Conservation (phyloP, 768 basidiomycete genomes). For the Pholiota molesta region DNA sequence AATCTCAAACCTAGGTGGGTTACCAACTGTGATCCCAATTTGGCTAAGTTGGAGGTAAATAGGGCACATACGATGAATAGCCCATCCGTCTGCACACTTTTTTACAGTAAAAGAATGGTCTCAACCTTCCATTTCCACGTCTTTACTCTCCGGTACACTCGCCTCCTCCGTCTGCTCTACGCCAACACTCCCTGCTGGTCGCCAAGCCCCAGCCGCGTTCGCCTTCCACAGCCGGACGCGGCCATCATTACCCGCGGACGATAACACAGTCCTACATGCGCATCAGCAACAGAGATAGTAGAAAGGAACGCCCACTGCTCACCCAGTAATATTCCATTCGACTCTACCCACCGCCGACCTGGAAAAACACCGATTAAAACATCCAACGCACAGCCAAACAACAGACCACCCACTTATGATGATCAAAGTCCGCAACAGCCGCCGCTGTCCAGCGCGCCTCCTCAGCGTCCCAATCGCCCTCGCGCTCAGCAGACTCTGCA, state of each 20-base stretch:
- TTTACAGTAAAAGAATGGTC: no score
- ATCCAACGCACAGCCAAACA: not conserved
- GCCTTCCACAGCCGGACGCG: slow-evolving; percentile 86
- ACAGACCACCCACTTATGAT: slow-evolving; percentile 64
- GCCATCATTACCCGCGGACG: slow-evolving; percentile 84
- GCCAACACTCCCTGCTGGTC: slow-evolving; percentile 78
- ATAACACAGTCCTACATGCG: slow-evolving; percentile 70
- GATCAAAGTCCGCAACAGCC: slow-evolving; percentile 85
- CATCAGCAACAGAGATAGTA: not conserved
- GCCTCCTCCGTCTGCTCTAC: slow-evolving; percentile 68
- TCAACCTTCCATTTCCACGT: slow-evolving; percentile 8
- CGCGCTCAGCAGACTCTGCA: slow-evolving; percentile 33
- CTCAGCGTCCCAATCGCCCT: slow-evolving; percentile 42
- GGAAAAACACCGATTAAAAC: slow-evolving; percentile 1
- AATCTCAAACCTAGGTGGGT: no score
- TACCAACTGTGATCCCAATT: no score
- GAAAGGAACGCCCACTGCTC: slow-evolving; percentile 15
- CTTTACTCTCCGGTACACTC: slow-evolving; percentile 16
- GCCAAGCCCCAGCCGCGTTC: slow-evolving; percentile 82
- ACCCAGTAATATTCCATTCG: slow-evolving; percentile 95
- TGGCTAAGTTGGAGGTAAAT: no score
- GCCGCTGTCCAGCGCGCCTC: slow-evolving; percentile 70
- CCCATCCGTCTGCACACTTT: no score
- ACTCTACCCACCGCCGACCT: slow-evolving; percentile 82
- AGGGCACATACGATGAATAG: no score